phyloP scores from a whole-genome alignment of 164 flowering plant genomes.

The Piper longum region DNA sequence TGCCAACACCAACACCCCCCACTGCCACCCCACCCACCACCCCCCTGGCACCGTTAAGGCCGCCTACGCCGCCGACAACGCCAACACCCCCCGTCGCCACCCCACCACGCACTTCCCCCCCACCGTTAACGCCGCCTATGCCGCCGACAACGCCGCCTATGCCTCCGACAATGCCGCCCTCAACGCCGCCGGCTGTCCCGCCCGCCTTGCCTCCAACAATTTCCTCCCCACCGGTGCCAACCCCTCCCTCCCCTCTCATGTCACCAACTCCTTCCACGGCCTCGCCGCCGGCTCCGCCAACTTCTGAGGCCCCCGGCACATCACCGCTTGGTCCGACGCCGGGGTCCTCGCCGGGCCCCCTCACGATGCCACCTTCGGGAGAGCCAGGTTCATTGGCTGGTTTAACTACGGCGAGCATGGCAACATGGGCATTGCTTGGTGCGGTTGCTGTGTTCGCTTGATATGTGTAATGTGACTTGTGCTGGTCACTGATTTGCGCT shows the following conservation, averaged over 20 bases:
- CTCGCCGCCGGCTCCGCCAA: neutral
- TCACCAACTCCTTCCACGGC: slow-evolving; percentile 1
- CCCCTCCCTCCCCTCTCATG: neutral
- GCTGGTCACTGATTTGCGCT: slow-evolving; percentile 6
- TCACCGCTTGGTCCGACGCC: neutral
- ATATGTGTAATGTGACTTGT: neutral
- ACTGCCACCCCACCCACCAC: slow-evolving; percentile 4
- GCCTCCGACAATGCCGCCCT: slow-evolving; percentile 5
- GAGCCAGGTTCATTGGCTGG: slow-evolving; percentile 4
- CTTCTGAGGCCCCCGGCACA: neutral
- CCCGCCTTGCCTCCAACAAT: neutral
- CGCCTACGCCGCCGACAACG: slow-evolving; percentile 5
- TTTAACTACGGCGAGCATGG: slow-evolving; percentile 21
- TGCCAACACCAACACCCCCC: slow-evolving; percentile 1
- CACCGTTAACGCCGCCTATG: slow-evolving; percentile 2
- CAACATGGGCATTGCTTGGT: slow-evolving; percentile 19
- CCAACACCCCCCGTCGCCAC: slow-evolving; percentile 3
- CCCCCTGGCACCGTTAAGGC: slow-evolving; percentile 3
- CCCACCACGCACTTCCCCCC: slow-evolving; percentile 2
- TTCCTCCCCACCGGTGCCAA: neutral
- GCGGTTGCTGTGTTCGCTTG: slow-evolving; percentile 21
- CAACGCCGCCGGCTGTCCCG: neutral
- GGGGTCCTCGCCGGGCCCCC: neutral
- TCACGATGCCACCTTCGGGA: neutral
- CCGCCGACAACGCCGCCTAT: neutral